Evolutionary conservation across 75 land plant genomes (phyloP).

Genomic region (Azolla pinnata): DNA sequence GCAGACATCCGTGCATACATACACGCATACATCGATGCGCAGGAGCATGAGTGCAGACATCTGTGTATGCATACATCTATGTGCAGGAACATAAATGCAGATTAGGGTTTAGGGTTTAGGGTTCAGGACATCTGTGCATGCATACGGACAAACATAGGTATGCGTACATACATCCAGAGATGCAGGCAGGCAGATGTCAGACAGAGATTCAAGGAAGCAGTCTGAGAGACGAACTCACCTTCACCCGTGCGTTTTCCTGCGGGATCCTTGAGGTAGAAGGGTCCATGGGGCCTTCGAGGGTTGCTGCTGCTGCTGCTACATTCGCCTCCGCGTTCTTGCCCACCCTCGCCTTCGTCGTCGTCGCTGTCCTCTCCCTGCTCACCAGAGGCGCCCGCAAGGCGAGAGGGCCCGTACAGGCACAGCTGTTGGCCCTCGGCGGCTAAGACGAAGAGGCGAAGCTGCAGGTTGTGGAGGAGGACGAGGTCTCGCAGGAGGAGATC

Average conservation of each 20-base stretch:
- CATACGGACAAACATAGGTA: not conserved
- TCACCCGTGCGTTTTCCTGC: slow-evolving; percentile 35
- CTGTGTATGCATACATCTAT: not conserved
- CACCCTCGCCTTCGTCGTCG: not conserved
- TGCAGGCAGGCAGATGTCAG: not conserved
- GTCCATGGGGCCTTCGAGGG: slow-evolving; percentile 10
- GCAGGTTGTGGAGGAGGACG: slow-evolving; percentile 28
- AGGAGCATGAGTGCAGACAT: not conserved
- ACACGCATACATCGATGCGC: not conserved
- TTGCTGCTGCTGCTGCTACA: slow-evolving; percentile 3
- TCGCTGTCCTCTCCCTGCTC: slow-evolving; percentile 14
- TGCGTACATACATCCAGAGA: not conserved
- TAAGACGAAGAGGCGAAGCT: slow-evolving; percentile 16
- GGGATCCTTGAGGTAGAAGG: slow-evolving; percentile 30
- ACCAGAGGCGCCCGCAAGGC: slow-evolving; percentile 10
- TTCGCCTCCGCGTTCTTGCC: slow-evolving; percentile 1
- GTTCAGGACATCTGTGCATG: not conserved
- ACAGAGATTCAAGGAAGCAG: not conserved
- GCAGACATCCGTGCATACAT: not conserved
- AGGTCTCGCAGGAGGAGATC: slow-evolving; percentile 27
- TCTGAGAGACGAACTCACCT: slow-evolving; percentile 13
- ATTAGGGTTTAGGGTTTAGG: no score
- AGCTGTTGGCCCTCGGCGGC: slow-evolving; percentile 22
- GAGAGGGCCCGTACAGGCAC: slow-evolving; percentile 22
- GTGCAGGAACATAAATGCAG: no score